These are phyloP conservation scores for Huiozyma naganishii DNA, from an alignment of 805 yeast genomes.

Conservation along the genomic window DNA sequence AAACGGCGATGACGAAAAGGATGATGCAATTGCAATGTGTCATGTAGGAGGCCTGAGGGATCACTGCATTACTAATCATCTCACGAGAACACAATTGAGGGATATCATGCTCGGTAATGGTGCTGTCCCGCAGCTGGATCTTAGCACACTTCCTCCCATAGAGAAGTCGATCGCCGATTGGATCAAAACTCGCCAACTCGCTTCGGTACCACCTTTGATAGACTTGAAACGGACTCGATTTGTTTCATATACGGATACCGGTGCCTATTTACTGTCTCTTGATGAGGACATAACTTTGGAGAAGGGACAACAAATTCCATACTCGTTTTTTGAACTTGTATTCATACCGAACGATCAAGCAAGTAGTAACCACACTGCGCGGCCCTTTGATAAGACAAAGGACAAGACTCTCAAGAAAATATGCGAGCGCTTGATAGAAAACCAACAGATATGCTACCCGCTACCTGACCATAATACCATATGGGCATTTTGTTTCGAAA, in stretches of 20 bases:
- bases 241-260: slow-evolving; percentile 7
- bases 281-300: slow-evolving; percentile 18
- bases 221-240: slow-evolving; percentile 22
- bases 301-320: slow-evolving; percentile 8
- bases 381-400: background rate
- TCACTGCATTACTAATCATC: slow-evolving; percentile 13
- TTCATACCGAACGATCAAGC: background rate
- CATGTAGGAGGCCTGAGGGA: slow-evolving; percentile 26
- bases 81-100: background rate
- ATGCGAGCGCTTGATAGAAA: slow-evolving; percentile 10
- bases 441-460: slow-evolving; percentile 17
- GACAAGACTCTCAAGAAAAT: slow-evolving; percentile 1
- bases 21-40: slow-evolving; percentile 18
- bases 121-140: too few species aligned
- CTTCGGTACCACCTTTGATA: slow-evolving; percentile 7
- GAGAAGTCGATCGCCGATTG: slow-evolving; percentile 19
- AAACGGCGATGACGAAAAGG: slow-evolving; percentile 3
- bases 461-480: slow-evolving; percentile 8
- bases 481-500: slow-evolving; percentile 15
- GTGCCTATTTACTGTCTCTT: slow-evolving; percentile 13
- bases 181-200: slow-evolving; percentile 16
- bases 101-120: background rate
- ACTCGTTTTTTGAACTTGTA: slow-evolving; percentile 16
- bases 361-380: background rate
- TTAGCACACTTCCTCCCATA: background rate